phyloP scores from a whole-genome alignment of 2,329 filamentous ascomycete genomes.

The Phialophora tarda region DNA sequence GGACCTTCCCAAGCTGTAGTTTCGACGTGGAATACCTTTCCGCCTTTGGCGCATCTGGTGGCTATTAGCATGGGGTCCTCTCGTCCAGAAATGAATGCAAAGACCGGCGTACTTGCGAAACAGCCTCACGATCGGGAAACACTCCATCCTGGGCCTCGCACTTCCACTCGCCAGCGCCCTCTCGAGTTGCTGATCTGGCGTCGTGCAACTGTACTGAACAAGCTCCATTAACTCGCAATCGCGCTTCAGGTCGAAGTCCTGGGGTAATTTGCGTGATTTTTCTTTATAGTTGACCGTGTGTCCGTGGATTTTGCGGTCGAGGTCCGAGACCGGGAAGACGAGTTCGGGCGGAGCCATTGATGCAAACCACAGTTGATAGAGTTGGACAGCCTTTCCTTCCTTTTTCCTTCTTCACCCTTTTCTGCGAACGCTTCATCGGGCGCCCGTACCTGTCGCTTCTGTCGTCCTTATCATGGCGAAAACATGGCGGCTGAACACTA shows the following conservation, averaged over 20 bases:
- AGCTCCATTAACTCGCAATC: constrained; percentile 63
- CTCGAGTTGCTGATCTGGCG: constrained; percentile 48
- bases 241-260: constrained; percentile 57
- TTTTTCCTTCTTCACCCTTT: constrained; percentile 5
- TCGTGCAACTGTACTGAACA: constrained; percentile 67
- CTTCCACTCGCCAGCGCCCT: constrained; percentile 23
- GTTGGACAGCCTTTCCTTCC: background rate
- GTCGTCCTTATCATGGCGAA: constrained; percentile 29
- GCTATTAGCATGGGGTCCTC: background rate
- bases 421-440: background rate
- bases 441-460: background rate
- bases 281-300: constrained; percentile 52
- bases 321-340: constrained; percentile 58
- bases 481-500: constrained; percentile 35
- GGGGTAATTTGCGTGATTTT: constrained; percentile 57
- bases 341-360: constrained; percentile 63
- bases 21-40: constrained; percentile 59
- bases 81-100: background rate
- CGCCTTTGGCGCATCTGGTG: constrained; percentile 34
- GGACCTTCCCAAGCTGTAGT: constrained; percentile 65
- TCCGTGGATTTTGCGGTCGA: constrained; percentile 59
- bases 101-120: constrained; percentile 33
- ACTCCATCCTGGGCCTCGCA: constrained; percentile 53
- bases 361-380: background rate
- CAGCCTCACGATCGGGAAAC: constrained; percentile 35